Percentiles rank a stretch among this genome's conserved stretches.
Conservation (phyloP, 1,139 yeast genomes). For the Kodamaea suecica region DNA sequence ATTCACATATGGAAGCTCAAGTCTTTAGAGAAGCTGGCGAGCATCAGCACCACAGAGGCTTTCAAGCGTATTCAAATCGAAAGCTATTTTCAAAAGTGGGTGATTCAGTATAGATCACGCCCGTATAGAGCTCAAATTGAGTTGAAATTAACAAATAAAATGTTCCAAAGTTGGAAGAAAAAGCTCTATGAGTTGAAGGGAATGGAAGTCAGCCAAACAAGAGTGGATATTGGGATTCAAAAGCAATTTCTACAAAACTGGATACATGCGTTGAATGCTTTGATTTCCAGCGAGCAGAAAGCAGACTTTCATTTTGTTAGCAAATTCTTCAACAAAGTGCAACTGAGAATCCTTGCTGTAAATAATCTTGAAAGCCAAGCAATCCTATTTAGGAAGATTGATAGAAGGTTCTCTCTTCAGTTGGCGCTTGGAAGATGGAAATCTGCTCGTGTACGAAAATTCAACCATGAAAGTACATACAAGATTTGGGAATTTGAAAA, state of each 20-base stretch:
- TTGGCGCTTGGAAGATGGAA: slow-evolving; percentile 20
- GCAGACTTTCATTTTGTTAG: slow-evolving; percentile 22
- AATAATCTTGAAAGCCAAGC: slow-evolving; percentile 6
- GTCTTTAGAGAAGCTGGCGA: no score
- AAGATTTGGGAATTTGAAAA: slow-evolving; percentile 17
- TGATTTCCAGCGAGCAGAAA: slow-evolving; percentile 6
- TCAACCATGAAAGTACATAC: slow-evolving; percentile 15
- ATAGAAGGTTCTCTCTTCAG: slow-evolving; percentile 7
- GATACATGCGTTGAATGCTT: slow-evolving; percentile 1
- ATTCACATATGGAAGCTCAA: slow-evolving; percentile 20
- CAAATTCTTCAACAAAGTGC: slow-evolving; percentile 17
- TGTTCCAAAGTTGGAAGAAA: slow-evolving; percentile 4
- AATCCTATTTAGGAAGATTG: slow-evolving; percentile 5
- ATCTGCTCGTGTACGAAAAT: slow-evolving; percentile 13
- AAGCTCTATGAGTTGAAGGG: no score
- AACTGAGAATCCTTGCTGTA: slow-evolving; percentile 2
- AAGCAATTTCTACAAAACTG: slow-evolving; percentile 5
- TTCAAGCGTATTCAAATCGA: slow-evolving; percentile 2
- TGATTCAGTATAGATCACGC: slow-evolving; percentile 4
- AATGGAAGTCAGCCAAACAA: neutral
- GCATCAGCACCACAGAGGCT: no score
- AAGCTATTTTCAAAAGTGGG: slow-evolving; percentile 10
- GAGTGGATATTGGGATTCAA: neutral
- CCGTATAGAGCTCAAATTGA: neutral
- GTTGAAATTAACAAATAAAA: neutral